phyloP scores from a whole-genome alignment of 805 yeast species.

The Suhomyces pyralidae region DNA sequence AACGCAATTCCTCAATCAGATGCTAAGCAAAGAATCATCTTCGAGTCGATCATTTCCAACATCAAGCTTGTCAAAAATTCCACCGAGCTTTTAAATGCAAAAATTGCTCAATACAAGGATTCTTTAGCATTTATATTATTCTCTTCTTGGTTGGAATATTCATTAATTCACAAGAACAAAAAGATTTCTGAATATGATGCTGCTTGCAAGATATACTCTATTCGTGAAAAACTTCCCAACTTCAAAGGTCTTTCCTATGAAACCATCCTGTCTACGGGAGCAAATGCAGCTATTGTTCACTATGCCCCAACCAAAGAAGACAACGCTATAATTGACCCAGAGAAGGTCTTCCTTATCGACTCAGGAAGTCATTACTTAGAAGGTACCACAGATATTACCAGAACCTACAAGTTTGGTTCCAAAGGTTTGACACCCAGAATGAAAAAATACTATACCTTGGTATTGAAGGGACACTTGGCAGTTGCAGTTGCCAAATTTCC shows the following conservation, averaged over 20 bases:
- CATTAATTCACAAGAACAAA: conserved; percentile 39
- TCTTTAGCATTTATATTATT: conserved; percentile 73
- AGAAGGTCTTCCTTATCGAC: conserved; percentile 73
- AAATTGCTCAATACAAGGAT: conserved; percentile 76
- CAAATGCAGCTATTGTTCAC: conserved; percentile 74
- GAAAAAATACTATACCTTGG: conserved; percentile 75
- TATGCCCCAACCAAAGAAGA: conserved; percentile 64
- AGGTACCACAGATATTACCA: conserved; percentile 95
- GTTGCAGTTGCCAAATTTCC: conserved; percentile 80
- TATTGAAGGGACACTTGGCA: conserved; percentile 87
- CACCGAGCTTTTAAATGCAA: conserved; percentile 69
- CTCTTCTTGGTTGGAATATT: conserved; percentile 77
- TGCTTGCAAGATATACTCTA: conserved; percentile 53
- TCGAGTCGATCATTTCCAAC: conserved; percentile 34
- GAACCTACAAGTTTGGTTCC: conserved; percentile 69
- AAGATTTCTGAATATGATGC: conserved; percentile 63
- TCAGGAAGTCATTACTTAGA: conserved; percentile 90
- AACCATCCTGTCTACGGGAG: conserved; percentile 72
- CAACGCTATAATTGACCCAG: conserved; percentile 59
- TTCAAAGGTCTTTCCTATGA: conserved; percentile 72
- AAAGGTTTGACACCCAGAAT: conserved; percentile 35
- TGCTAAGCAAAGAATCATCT: conserved; percentile 21
- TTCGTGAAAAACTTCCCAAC: conserved; percentile 51
- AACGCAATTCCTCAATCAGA: conserved; percentile 27
- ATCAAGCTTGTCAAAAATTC: conserved; percentile 75